Conservation (phyloP, 2,329 filamentous ascomycete genomes). For the Colletotrichum paranaense region DNA sequence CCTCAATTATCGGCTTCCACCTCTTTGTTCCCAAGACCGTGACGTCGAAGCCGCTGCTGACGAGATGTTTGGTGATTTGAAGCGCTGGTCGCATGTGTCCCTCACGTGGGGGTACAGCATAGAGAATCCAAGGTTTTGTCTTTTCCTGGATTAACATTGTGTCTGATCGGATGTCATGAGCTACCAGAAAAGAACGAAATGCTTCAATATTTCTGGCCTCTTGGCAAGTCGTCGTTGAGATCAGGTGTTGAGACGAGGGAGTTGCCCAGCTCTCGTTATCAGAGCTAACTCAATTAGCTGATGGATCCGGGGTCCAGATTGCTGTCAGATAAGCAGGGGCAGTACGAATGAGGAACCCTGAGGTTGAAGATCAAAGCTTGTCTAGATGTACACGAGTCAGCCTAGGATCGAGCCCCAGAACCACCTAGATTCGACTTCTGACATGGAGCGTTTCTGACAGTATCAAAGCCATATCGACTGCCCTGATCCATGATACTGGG, state of each 20-base stretch:
- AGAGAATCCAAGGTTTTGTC: neutral
- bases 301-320: neutral
- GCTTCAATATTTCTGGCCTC: neutral
- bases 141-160: neutral
- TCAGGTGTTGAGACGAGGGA: neutral
- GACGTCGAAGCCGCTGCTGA: slow-evolving; percentile 10
- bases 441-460: too few relatives aligned
- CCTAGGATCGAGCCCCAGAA: too few relatives aligned
- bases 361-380: neutral
- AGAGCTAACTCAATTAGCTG: neutral
- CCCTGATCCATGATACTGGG: too few relatives aligned
- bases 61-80: slow-evolving; percentile 8
- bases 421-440: too few relatives aligned
- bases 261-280: neutral
- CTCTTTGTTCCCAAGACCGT: slow-evolving; percentile 1
- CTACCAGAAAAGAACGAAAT: too few relatives aligned
- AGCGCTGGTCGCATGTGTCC: slow-evolving; percentile 27
- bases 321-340: neutral
- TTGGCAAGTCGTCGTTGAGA: neutral
- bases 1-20: slow-evolving; percentile 6
- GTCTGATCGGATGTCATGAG: neutral
- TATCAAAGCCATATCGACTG: too few relatives aligned
- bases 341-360: too few relatives aligned
- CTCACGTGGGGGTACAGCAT: slow-evolving; percentile 12
- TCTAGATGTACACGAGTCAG: neutral